Percentiles rank a stretch among this genome's conserved stretches.
Evolutionary conservation across 2,329 filamentous ascomycete species (phyloP).

Genomic region (Colletotrichum sp.): DNA sequence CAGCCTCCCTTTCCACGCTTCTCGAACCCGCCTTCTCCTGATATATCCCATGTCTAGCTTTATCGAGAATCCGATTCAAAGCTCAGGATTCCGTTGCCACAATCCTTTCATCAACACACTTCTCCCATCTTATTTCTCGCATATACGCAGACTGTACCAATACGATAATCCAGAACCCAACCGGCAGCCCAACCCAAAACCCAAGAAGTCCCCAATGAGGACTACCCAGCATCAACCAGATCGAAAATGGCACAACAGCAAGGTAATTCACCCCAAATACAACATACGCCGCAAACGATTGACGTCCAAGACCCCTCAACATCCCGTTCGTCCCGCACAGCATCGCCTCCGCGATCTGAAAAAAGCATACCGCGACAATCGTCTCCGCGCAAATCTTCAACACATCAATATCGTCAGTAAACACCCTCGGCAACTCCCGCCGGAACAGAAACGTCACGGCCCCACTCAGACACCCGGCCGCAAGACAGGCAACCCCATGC

Average conservation of each 20-base stretch:
- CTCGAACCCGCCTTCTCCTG: too few relatives aligned
- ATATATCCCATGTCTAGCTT: too few relatives aligned
- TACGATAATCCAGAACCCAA: background rate
- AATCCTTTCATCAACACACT: background rate
- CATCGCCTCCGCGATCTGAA: background rate
- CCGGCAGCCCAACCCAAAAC: background rate
- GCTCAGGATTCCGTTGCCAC: too few relatives aligned
- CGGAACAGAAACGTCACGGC: background rate
- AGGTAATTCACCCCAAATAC: background rate
- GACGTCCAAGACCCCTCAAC: background rate
- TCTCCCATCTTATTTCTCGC: background rate
- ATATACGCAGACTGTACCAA: background rate
- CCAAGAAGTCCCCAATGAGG: background rate
- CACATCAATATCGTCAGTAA: background rate
- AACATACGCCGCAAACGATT: background rate
- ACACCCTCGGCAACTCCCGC: background rate
- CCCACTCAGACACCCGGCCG: background rate
- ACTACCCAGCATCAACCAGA: background rate
- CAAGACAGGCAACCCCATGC: background rate
- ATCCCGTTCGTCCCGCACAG: background rate
- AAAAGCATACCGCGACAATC: fast-evolving
- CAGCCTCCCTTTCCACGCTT: too few relatives aligned
- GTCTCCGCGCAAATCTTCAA: background rate
- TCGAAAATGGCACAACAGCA: background rate
- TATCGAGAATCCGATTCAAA: too few relatives aligned